Base-by-base conservation (phyloP, 257 asterid species). In the Salvia splendens region DNA sequence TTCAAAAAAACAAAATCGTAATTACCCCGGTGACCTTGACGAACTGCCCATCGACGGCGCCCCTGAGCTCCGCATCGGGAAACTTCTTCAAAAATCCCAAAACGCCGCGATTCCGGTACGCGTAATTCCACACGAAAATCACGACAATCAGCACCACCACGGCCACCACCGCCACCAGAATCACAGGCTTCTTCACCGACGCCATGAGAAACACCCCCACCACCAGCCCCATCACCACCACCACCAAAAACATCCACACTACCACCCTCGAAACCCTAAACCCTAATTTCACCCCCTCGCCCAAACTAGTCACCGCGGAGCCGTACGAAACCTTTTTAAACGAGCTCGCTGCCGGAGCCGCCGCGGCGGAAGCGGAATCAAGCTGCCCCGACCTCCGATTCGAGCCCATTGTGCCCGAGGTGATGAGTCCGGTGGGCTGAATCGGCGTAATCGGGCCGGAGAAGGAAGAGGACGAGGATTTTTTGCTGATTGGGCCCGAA, bases 1-100 rank as follows among this genome's bases (percentile, higher is more conserved):
- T 33, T 57, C 41, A 41, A 56, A 9, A 59, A 61, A 49, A 57
- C 11, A 30, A 70, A 52, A 12, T 47, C 10, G 74, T 75, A 70
- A 64, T 94, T 91, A 94, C 99, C 96, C 99, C 99, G 16, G 99
- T 91, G 78, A 91, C 95, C 89, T 94, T 94, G 75, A 94, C 96
- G 81, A 66, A 84, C 86, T 94, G 96, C 36, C 98, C 99, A 79
- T 91, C 95, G 40, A 80, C 71, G 67, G 96, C 95, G 16, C 95
- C 96, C 80, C 98, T 79, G 52, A 91, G 96, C 91, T 91, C 96
- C 33, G 86, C 88, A 56, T 91, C 87, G 20, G 93, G 92, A 64
- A 79, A 81, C 48, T 81, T 80, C 61, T 69, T 78, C 78, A 91
- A 53, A 65, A 79, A 89, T 11, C 91, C 77, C 74, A 81, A 4